A percentile compares a stretch with the other conserved stretches of the same genome.
Evolutionary conservation across 768 basidiomycete species (phyloP).

Genomic region (Imleria badia): DNA sequence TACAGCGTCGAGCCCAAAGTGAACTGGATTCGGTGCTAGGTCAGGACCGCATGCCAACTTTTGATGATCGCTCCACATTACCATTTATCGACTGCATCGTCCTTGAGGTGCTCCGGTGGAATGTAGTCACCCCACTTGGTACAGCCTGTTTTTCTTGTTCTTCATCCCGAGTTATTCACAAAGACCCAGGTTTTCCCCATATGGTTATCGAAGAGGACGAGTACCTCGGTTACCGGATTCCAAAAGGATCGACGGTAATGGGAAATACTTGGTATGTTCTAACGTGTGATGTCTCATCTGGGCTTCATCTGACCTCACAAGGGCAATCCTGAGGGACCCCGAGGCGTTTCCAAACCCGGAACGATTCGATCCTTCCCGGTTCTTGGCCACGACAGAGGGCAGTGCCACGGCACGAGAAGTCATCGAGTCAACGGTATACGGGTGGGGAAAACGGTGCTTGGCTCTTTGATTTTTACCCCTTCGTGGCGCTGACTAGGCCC

Average conservation of each 20-base stretch:
- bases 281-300: not conserved
- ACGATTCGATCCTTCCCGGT: conserved; percentile 20
- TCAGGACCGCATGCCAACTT: conserved; percentile 8
- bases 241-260: not conserved
- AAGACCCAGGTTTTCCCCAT: conserved; percentile 28
- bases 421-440: not conserved
- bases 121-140: conserved; percentile 13
- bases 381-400: not conserved
- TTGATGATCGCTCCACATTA: conserved; percentile 12
- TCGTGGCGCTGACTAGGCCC: not conserved
- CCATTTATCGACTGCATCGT: conserved; percentile 16
- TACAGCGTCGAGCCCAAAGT: conserved; percentile 13
- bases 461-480: not conserved
- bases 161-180: not conserved
- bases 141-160: not conserved
- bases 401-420: not conserved
- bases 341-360: conserved; percentile 19
- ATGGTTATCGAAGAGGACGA: conserved; percentile 35
- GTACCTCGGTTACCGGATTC: conserved; percentile 25
- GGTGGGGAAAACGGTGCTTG: not conserved
- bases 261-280: conserved; percentile 5
- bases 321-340: conserved; percentile 19
- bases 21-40: conserved; percentile 14
- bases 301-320: not conserved
- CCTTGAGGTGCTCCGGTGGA: conserved; percentile 13